A percentile compares a stretch with the other conserved stretches of the same genome.
These are phyloP conservation scores for Agaricus blazei DNA, from an alignment of 768 basidiomycete species.

Conservation along the genomic window DNA sequence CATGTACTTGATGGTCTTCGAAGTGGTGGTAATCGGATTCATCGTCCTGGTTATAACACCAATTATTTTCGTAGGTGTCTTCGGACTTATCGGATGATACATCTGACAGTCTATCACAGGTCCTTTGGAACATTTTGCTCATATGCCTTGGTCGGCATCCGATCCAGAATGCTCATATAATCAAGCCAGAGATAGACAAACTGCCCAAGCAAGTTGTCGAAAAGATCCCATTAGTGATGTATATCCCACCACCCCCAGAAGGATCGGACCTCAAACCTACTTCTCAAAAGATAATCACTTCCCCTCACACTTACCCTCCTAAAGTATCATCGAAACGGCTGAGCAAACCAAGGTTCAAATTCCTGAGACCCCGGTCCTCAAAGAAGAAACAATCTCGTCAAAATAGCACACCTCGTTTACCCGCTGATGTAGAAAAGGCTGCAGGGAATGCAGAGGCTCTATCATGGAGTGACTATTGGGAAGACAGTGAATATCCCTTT, in stretches of 20 bases:
- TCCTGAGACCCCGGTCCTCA: constrained; percentile 33
- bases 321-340: constrained; percentile 25
- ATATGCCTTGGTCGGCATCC: constrained; percentile 80
- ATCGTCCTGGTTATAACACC: constrained; percentile 77
- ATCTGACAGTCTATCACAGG: constrained; percentile 28
- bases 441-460: constrained; percentile 24
- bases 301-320: constrained; percentile 62
- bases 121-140: constrained; percentile 74
- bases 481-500: constrained; percentile 72
- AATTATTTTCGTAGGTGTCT: constrained; percentile 61
- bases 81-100: constrained; percentile 5
- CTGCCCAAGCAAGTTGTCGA: constrained; percentile 68
- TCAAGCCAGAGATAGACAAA: constrained; percentile 77
- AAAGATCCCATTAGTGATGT: constrained; percentile 77
- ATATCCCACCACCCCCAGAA: constrained; percentile 76
- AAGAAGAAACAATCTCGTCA: constrained; percentile 13
- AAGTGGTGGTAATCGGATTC: constrained; percentile 71
- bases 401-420: constrained; percentile 1
- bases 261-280: constrained; percentile 26
- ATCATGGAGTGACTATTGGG: constrained; percentile 79
- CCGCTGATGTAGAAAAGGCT: constrained; percentile 10
- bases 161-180: constrained; percentile 63
- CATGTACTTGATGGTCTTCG: constrained; percentile 65
- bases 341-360: constrained; percentile 41
- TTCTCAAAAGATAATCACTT: constrained; percentile 37